phyloP scores from a whole-genome alignment of 75 land plant genomes.

The Picea sitchensis region DNA sequence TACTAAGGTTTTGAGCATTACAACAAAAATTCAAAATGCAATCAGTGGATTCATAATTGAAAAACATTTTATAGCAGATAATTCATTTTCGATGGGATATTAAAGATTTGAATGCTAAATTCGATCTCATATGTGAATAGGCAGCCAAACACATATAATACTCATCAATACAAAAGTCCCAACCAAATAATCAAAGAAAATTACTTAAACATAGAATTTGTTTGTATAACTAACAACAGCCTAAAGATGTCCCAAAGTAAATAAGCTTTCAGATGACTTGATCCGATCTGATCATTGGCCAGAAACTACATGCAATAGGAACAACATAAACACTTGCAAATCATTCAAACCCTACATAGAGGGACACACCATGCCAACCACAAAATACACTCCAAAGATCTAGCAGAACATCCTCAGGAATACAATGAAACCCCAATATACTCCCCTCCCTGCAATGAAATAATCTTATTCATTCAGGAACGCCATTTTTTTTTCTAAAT shows the following conservation, averaged over 20 bases:
- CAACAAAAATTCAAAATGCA: too few species aligned
- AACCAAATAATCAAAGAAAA: neutral
- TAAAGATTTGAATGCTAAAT: too few species aligned
- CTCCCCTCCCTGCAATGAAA: neutral
- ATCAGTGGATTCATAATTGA: too few species aligned
- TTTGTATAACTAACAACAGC: constrained; percentile 3
- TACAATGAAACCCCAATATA: too few species aligned
- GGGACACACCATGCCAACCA: constrained; percentile 6
- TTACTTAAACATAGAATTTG: neutral
- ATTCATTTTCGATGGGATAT: too few species aligned
- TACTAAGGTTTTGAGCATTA: too few species aligned
- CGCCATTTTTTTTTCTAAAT: too few species aligned
- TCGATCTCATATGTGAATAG: too few species aligned
- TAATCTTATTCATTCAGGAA: neutral
- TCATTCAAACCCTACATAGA: constrained; percentile 6
- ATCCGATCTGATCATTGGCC: neutral
- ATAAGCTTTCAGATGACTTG: neutral
- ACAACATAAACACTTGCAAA: neutral
- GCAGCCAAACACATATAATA: too few species aligned
- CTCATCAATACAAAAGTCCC: too few species aligned
- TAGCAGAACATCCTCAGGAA: neutral
- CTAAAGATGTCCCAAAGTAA: neutral
- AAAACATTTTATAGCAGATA: too few species aligned
- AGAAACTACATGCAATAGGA: constrained; percentile 1
- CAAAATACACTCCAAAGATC: neutral